phyloP scores from a whole-genome alignment of 768 basidiomycete genomes.

The Austroboletus eburneus region DNA sequence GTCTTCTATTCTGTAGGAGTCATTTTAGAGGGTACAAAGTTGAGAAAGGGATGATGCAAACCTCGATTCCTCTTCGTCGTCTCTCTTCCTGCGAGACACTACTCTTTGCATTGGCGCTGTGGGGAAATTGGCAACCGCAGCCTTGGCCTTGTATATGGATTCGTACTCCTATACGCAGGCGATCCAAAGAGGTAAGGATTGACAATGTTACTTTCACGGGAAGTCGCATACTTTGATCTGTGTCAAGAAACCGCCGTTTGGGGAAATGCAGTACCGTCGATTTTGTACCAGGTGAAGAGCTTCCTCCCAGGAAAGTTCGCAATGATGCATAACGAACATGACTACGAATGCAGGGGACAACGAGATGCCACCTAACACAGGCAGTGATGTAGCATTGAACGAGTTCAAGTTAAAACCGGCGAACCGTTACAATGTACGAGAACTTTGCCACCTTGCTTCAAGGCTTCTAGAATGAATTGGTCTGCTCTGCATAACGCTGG shows the following conservation, averaged over 20 bases:
- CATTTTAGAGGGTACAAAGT: not conserved
- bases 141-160: conserved; percentile 80
- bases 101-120: conserved; percentile 36
- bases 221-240: conserved; percentile 71
- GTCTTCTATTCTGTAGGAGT: conserved; percentile 35
- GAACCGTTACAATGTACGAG: conserved; percentile 88
- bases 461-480: conserved; percentile 65
- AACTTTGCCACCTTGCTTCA: conserved; percentile 60
- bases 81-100: conserved; percentile 61
- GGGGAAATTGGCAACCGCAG: conserved; percentile 62
- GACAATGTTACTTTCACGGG: not conserved
- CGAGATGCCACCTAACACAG: conserved; percentile 69
- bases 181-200: conserved; percentile 3
- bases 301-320: conserved; percentile 80
- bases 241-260: conserved; percentile 86
- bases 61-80: conserved; percentile 62
- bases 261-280: conserved; percentile 88
- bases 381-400: not conserved
- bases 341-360: conserved; percentile 86
- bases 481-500: conserved; percentile 52
- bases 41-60: conserved; percentile 9
- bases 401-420: conserved; percentile 13
- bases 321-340: conserved; percentile 90
- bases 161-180: conserved; percentile 75
- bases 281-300: conserved; percentile 87